These are phyloP conservation scores for Rhizopogon vesiculosus DNA, from an alignment of 768 basidiomycete species.

Conservation along the genomic window DNA sequence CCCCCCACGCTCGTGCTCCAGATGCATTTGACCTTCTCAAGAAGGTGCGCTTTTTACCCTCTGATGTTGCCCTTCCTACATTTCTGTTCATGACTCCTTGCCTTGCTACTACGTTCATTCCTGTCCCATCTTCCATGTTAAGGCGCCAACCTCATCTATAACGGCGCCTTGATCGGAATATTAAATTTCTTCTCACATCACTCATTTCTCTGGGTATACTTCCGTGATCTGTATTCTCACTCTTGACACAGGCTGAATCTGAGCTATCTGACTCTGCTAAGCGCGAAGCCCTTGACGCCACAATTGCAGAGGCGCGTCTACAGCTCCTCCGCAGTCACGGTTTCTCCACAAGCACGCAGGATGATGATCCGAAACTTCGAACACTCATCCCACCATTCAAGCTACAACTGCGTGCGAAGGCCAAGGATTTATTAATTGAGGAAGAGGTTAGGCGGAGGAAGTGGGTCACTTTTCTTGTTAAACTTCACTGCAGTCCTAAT, in stretches of 20 bases:
- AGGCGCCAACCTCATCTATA: background rate
- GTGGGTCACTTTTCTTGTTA: conserved; percentile 36
- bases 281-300: conserved; percentile 77
- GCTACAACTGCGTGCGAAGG: conserved; percentile 59
- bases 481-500: conserved; percentile 2
- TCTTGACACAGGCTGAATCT: conserved; percentile 63
- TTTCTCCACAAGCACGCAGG: conserved; percentile 55
- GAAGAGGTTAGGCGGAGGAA: conserved; percentile 84
- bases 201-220: background rate
- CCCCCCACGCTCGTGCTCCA: conserved; percentile 78
- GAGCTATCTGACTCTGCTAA: conserved; percentile 77
- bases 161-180: background rate
- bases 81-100: background rate
- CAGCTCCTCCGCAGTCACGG: conserved; percentile 59
- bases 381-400: conserved; percentile 55
- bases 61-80: background rate
- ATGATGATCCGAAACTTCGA: conserved; percentile 44
- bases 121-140: background rate
- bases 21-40: conserved; percentile 94
- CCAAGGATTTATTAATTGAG: conserved; percentile 84
- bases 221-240: background rate
- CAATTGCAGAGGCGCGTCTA: conserved; percentile 70
- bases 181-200: background rate
- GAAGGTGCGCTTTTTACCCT: conserved; percentile 52
- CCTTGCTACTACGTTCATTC: background rate